Evolutionary conservation across 352 stramenopile genomes (phyloP).

Genomic region (Globisporangium takayamanum): DNA sequence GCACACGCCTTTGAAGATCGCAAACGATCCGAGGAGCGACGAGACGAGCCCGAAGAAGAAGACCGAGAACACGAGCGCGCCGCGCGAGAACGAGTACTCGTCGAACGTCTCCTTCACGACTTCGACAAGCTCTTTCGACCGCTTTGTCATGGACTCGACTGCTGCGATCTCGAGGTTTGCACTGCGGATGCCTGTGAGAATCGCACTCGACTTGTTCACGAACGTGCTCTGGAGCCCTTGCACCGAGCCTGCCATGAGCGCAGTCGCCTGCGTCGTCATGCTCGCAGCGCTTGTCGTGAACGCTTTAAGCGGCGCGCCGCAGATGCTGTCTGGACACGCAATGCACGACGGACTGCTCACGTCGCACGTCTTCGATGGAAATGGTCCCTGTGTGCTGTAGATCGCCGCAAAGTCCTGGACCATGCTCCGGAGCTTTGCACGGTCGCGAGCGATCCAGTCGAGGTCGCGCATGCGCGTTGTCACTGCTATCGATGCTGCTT

Average conservation of each 20-base stretch:
- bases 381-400: conserved; percentile 48
- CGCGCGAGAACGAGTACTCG: conserved; percentile 70
- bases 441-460: conserved; percentile 47
- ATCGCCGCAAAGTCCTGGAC: conserved; percentile 45
- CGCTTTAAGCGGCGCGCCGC: conserved; percentile 32
- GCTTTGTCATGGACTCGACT: conserved; percentile 45
- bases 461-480: conserved; percentile 31
- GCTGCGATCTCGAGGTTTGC: conserved; percentile 42
- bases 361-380: conserved; percentile 44
- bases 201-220: conserved; percentile 27
- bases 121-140: conserved; percentile 48
- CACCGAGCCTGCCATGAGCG: conserved; percentile 24
- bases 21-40: conserved; percentile 55
- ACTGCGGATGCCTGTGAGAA: conserved; percentile 34
- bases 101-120: conserved; percentile 64
- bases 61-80: conserved; percentile 64
- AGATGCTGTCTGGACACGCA: conserved; percentile 43
- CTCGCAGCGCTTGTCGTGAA: conserved; percentile 29
- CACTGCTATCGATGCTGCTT: conserved; percentile 34
- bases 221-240: conserved; percentile 33
- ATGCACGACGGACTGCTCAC: conserved; percentile 41
- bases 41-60: conserved; percentile 71
- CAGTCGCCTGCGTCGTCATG: conserved; percentile 17
- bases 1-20: conserved; percentile 72
- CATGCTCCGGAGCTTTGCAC: conserved; percentile 47